Conservation (phyloP, 495 filamentous ascomycete species). For the Entonaema liquescens region DNA sequence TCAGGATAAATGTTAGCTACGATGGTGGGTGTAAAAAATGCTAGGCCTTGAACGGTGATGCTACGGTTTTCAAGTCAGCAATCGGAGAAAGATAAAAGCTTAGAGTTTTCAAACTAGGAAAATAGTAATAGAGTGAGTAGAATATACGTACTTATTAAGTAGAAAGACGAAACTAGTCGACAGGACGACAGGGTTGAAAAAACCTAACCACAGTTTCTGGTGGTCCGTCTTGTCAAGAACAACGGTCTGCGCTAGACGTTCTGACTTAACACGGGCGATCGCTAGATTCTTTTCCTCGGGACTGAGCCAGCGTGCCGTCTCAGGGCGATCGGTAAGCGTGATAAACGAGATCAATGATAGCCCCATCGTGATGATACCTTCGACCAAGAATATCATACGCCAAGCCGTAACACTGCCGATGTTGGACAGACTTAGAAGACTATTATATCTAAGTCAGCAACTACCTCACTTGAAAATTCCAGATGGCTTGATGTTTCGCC, state of each 20-base stretch:
- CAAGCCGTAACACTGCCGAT: slow-evolving; percentile 61
- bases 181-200: slow-evolving; percentile 70
- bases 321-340: slow-evolving; percentile 68
- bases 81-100: slow-evolving; percentile 30
- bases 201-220: slow-evolving; percentile 66
- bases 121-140: too few relatives aligned
- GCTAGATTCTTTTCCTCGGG: slow-evolving; percentile 63
- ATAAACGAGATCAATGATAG: slow-evolving; percentile 60
- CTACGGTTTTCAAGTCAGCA: slow-evolving; percentile 65
- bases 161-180: slow-evolving; percentile 72
- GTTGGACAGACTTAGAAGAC: slow-evolving; percentile 60
- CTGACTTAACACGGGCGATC: slow-evolving; percentile 66
- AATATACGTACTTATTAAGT: slow-evolving; percentile 64
- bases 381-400: slow-evolving; percentile 75
- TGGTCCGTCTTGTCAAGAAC: slow-evolving; percentile 71
- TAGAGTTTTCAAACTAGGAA: neutral
- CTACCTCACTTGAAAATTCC: too few relatives aligned
- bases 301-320: slow-evolving; percentile 66
- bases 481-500: too few relatives aligned
- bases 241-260: slow-evolving; percentile 69
- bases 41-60: slow-evolving; percentile 78
- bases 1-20: slow-evolving; percentile 72
- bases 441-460: slow-evolving; percentile 11
- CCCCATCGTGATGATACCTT: slow-evolving; percentile 68
- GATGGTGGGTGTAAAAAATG: slow-evolving; percentile 78